Base-by-base conservation (phyloP, 495 filamentous ascomycete genomes). In the Lindgomyces ingoldianus region DNA sequence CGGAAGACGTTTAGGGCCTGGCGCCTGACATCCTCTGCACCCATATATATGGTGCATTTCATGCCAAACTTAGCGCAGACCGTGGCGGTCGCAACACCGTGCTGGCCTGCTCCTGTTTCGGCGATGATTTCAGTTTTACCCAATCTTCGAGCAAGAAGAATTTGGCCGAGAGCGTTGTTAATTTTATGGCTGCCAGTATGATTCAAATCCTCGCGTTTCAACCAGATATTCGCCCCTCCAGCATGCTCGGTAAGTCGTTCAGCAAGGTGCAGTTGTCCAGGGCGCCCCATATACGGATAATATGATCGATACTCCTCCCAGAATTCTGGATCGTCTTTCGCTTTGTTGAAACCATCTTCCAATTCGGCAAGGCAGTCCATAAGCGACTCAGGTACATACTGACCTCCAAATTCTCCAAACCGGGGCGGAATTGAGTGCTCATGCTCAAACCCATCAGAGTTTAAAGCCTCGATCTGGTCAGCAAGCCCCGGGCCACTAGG, bases 351-450 rank as follows among this genome's bases (percentile, higher is more conserved):
- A n/a, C 93, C 94, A 10, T 81, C 80, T 74, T 98, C 93, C 14
- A 99, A 85, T 77, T 99, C 87, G 0, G 86, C 84, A 65, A 99
- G 80, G 72, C 94, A 98, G 77, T 96, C 93, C 92, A 98, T 98
- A 27, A 99, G 83, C 6, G 92, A 92, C 77, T 99, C 94, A 0
- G 94, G 95, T 0, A 99, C 93, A 70, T 98, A 99, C 75, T 98
- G 94, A n/a, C 94, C 94, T 68, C 94, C 94, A 67, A 96, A 99
- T 75, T 96, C 90, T 60, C 94, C 94, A 70, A 99, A 99, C 14
- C 93, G 87, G 54, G 90, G 84, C 2, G 93, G 91, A 30, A 89
- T 79, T 57, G 84, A 83, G 36, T 75, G 78, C 19, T 70, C 75
- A 45, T 85, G 79, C 33, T 26, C 26, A 18, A 47, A 24, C 4